Evolutionary conservation across 805 yeast species (phyloP), one percentile per base, ranked within the genome.

Genomic region (Cyberlindnera lachancei): DNA sequence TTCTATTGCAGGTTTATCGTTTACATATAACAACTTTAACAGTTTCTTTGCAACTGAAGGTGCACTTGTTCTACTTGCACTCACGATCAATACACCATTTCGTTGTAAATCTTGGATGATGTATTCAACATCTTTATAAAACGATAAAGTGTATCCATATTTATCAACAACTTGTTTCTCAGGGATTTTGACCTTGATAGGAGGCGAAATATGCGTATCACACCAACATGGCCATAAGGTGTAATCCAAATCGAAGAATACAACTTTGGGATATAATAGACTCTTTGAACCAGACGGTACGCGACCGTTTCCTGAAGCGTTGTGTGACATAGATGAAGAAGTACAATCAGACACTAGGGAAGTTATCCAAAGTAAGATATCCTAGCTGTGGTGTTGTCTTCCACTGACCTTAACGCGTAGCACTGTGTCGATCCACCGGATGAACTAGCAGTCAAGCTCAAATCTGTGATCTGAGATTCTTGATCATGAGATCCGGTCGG

Each of bases 161-260:
- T 38, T 57, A 45, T 81, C 90, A 1, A 62, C 57, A 3, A 78
- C 61, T 4, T 55, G 47, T 12, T 54, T 46, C 10, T 57, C 57
- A 12, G 56, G 46, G n/a, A n/a, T n/a, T 17, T 15, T 6, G n/a
- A 61, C 47, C 33, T 60, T 61, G 15, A 78, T 36, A 0, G 88
- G 88, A 7, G 72, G 58, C 3, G 63, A 53, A 15, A 82, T 64
- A 47, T 81, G 88, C 1, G 85, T 79, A 45, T 81, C 88, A 53
- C 88, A 80, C 88, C 88, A 81, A 40, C 79, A 75, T 9, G 82
- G 88, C 92, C 92, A 81, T 21, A 81, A 55, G 0, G 92, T 81
- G 48, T 75, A 81, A 51, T 81, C 92, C 26, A 81, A 57, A 43
- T 81, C 92, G 50, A 81, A 79, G 0, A 81, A 87, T 9, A 79